Percentiles rank a stretch among this genome's conserved stretches.
Evolutionary conservation across 257 asterid genomes (phyloP).

Genomic region (Penstemon eatonii): DNA sequence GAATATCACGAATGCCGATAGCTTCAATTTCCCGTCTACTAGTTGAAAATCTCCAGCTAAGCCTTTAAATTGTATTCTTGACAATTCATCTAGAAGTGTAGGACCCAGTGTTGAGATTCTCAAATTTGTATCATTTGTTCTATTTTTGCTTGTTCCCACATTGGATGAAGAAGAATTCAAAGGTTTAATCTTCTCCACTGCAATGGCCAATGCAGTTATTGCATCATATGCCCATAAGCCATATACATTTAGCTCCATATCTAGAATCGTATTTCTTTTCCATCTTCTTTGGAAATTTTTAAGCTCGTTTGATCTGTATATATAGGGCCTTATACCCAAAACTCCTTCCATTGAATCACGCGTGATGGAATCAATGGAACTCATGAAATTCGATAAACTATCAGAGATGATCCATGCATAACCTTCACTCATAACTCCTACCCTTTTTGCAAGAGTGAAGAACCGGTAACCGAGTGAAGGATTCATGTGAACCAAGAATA

Average conservation of each 20-base stretch:
- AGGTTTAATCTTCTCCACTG: conserved; percentile 41
- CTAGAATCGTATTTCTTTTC: conserved; percentile 35
- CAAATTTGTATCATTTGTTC: neutral
- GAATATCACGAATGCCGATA: conserved; percentile 48
- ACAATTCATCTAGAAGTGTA: conserved; percentile 35
- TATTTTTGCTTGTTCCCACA: conserved; percentile 7
- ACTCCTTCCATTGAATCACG: conserved; percentile 66
- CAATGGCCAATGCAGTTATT: conserved; percentile 53
- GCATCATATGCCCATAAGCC: conserved; percentile 72
- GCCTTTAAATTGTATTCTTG: conserved; percentile 40
- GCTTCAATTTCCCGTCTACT: conserved; percentile 38
- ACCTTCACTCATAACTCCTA: conserved; percentile 48
- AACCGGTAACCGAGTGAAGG: conserved; percentile 39
- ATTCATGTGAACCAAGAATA: conserved; percentile 49
- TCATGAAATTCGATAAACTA: conserved; percentile 53
- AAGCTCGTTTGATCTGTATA: conserved; percentile 36
- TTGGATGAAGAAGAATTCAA: conserved; percentile 14
- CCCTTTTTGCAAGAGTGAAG: conserved; percentile 38
- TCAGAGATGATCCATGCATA: conserved; percentile 66
- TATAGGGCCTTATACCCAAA: conserved; percentile 57
- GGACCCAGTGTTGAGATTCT: conserved; percentile 49
- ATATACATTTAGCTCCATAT: conserved; percentile 43
- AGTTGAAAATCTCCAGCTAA: conserved; percentile 51
- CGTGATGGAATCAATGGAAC: conserved; percentile 34
- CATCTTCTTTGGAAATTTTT: conserved; percentile 47